Evolutionary conservation across 164 flowering plant genomes (phyloP).

Genomic region (Vitis cinerea): DNA sequence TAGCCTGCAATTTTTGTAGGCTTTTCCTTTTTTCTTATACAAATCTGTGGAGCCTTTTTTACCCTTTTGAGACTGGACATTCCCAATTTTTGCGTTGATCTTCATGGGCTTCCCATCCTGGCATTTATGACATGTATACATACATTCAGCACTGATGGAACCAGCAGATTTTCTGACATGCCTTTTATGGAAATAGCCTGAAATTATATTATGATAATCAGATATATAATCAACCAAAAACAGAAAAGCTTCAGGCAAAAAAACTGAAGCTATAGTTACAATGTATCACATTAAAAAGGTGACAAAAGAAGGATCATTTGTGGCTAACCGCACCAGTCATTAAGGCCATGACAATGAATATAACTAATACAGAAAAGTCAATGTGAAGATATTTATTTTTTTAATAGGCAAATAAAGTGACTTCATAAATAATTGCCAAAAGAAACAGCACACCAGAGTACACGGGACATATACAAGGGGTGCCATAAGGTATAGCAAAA

Average conservation of each 20-base stretch:
- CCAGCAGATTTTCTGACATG: slow-evolving; percentile 62
- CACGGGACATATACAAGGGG: too few relatives aligned
- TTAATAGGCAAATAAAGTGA: too few relatives aligned
- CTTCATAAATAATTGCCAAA: too few relatives aligned
- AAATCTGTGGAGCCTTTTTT: slow-evolving; percentile 15
- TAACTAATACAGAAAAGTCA: too few relatives aligned
- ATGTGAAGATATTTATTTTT: too few relatives aligned
- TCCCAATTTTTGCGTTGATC: slow-evolving; percentile 16
- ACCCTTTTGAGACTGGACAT: slow-evolving; percentile 16
- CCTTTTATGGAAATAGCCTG: slow-evolving; percentile 84
- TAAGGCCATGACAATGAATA: too few relatives aligned
- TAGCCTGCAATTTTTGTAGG: slow-evolving; percentile 10
- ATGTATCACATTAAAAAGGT: not conserved
- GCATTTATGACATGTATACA: slow-evolving; percentile 69
- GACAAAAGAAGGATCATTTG: not conserved
- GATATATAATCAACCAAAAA: slow-evolving; percentile 10
- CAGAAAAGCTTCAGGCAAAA: not conserved
- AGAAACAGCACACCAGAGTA: too few relatives aligned
- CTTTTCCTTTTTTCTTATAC: slow-evolving; percentile 1
- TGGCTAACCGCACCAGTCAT: too few relatives aligned
- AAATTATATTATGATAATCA: slow-evolving; percentile 4
- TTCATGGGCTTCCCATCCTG: slow-evolving; percentile 29
- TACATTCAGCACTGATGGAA: slow-evolving; percentile 30
- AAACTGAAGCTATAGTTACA: not conserved
- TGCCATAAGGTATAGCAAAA: too few relatives aligned